Evolutionary conservation across 2,329 filamentous ascomycete genomes (phyloP).

Genomic region (Samsoniella hepiali): DNA sequence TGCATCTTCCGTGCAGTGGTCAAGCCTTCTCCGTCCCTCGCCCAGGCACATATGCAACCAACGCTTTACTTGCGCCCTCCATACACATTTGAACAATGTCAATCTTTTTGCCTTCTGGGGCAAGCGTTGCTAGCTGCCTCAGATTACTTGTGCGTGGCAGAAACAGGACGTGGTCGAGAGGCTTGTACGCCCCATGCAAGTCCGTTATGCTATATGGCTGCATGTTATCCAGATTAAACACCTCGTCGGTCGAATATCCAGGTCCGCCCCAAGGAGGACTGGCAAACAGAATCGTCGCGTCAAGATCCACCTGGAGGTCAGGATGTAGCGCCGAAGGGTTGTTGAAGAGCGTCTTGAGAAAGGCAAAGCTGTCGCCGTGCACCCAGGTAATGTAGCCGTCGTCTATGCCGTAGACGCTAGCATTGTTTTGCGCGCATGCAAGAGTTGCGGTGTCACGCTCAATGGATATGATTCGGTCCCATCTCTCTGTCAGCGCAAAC

Average conservation of each 20-base stretch:
- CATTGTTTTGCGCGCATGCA: conserved; percentile 90
- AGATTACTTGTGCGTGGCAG: conserved; percentile 83
- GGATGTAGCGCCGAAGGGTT: conserved; percentile 36
- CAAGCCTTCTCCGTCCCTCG: conserved; percentile 1
- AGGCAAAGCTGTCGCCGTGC: conserved; percentile 79
- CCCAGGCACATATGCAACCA: conserved; percentile 60
- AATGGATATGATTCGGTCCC: conserved; percentile 81
- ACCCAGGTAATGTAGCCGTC: conserved; percentile 77
- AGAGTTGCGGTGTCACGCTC: conserved; percentile 79
- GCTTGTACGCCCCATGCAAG: conserved; percentile 60
- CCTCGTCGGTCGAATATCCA: conserved; percentile 53
- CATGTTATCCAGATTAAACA: conserved; percentile 86
- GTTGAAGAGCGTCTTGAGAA: conserved; percentile 49
- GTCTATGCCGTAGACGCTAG: conserved; percentile 74
- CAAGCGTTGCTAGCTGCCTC: conserved; percentile 66
- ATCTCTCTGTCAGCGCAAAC: conserved; percentile 78
- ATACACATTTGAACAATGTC: conserved; percentile 89
- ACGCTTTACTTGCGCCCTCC: conserved; percentile 80
- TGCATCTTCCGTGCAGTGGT: background rate
- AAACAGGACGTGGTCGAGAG: conserved; percentile 67
- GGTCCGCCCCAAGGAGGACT: conserved; percentile 61
- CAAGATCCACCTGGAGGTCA: conserved; percentile 39
- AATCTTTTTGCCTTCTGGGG: conserved; percentile 52
- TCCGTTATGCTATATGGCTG: conserved; percentile 72
- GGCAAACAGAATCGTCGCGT: conserved; percentile 49